phyloP scores from a whole-genome alignment of 768 basidiomycete species.

The Boletus sp. region DNA sequence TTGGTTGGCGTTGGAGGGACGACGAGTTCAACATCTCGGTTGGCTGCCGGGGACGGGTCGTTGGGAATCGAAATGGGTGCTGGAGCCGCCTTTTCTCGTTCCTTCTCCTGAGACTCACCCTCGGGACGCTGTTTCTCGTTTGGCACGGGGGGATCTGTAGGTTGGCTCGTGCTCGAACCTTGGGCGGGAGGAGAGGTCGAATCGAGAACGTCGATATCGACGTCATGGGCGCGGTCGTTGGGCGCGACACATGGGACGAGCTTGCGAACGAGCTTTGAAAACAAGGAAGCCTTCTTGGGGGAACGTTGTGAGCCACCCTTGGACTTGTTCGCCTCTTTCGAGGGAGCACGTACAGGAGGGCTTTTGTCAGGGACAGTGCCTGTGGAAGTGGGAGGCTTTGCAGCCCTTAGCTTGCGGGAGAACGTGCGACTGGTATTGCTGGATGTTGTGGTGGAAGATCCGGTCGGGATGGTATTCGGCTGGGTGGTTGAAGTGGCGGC shows the following conservation, averaged over 20 bases:
- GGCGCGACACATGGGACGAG: constrained; percentile 68
- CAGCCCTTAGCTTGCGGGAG: constrained; percentile 28
- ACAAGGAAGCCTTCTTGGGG: constrained; percentile 49
- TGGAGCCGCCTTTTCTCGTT: constrained; percentile 35
- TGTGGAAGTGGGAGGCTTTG: constrained; percentile 17
- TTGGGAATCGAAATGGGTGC: constrained; percentile 20
- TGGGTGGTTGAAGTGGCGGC: constrained; percentile 44
- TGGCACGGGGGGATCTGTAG: constrained; percentile 21
- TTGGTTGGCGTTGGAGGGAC: constrained; percentile 51
- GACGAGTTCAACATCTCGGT: constrained; percentile 38
- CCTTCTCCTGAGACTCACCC: constrained; percentile 32
- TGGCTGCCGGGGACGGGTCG: constrained; percentile 18
- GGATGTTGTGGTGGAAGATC: constrained; percentile 23
- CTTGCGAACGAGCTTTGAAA: constrained; percentile 57
- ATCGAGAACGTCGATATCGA: constrained; percentile 40
- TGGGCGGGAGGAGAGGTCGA: constrained; percentile 17
- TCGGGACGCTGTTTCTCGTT: constrained; percentile 30
- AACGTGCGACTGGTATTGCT: constrained; percentile 28
- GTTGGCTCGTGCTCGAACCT: constrained; percentile 18
- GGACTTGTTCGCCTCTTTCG: constrained; percentile 35
- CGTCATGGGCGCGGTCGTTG: constrained; percentile 42
- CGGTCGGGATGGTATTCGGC: constrained; percentile 33
- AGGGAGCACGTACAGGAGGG: constrained; percentile 34
- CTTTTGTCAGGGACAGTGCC: constrained; percentile 25
- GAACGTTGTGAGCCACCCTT: constrained; percentile 34